phyloP scores from a whole-genome alignment of 345 rosid genomes.

The Sapria himalayana region DNA sequence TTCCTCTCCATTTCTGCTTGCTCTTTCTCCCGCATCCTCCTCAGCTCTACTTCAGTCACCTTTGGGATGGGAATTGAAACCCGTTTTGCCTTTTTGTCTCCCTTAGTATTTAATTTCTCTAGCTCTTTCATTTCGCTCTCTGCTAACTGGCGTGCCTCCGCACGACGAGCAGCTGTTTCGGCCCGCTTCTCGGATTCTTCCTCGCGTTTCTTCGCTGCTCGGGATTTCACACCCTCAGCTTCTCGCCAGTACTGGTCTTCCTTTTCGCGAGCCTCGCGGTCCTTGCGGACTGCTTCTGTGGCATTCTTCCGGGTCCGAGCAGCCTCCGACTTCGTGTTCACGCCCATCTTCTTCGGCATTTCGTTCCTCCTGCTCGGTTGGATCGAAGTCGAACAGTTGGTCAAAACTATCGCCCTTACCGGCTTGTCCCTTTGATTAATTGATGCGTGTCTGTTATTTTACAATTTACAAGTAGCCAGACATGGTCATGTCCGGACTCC shows the following conservation, averaged over 20 bases:
- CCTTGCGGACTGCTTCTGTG: slow-evolving; percentile 52
- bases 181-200: slow-evolving; percentile 82
- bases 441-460: too few relatives aligned
- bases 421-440: neutral
- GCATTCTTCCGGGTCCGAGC: slow-evolving; percentile 62
- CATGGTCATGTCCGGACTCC: too few relatives aligned
- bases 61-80: slow-evolving; percentile 64
- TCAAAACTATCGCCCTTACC: neutral
- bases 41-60: slow-evolving; percentile 67
- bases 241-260: slow-evolving; percentile 92
- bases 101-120: slow-evolving; percentile 45
- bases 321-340: slow-evolving; percentile 86
- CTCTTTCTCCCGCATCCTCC: slow-evolving; percentile 41
- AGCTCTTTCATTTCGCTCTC: slow-evolving; percentile 71
- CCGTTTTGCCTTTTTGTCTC: slow-evolving; percentile 69
- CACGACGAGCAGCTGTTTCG: slow-evolving; percentile 41
- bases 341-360: slow-evolving; percentile 98
- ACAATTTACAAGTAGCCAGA: too few relatives aligned
- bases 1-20: slow-evolving; percentile 41
- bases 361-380: slow-evolving; percentile 8
- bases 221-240: slow-evolving; percentile 70
- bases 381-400: neutral
- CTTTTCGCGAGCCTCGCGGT: slow-evolving; percentile 49
- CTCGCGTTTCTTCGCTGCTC: slow-evolving; percentile 69
- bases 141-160: slow-evolving; percentile 57